These are phyloP conservation scores for Eucalyptus fibrosa DNA, from an alignment of 345 rosid species.

Conservation along the genomic window DNA sequence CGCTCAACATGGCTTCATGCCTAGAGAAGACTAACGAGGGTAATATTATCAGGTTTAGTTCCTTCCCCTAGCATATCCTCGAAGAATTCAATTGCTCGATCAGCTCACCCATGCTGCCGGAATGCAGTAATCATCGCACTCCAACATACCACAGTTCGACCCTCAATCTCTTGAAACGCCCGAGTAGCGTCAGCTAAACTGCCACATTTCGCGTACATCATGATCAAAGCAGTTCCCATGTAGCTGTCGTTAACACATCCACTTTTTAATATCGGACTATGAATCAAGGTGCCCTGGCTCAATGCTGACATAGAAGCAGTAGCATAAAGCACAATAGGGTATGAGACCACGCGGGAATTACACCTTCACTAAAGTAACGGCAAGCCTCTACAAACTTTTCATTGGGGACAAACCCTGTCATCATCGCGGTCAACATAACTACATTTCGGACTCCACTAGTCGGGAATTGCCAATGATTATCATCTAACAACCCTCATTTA, in stretches of 20 bases:
- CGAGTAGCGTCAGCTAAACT: slow-evolving; percentile 6
- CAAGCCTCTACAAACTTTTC: slow-evolving; percentile 11
- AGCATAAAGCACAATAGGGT: slow-evolving; percentile 18
- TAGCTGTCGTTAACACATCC: slow-evolving; percentile 7
- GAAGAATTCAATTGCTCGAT: slow-evolving; percentile 10
- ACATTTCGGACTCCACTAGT: slow-evolving; percentile 1
- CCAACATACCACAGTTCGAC: slow-evolving; percentile 22
- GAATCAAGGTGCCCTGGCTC: slow-evolving; percentile 16
- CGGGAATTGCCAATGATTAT: slow-evolving; percentile 8
- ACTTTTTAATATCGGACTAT: slow-evolving; percentile 13
- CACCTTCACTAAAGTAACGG: slow-evolving; percentile 14
- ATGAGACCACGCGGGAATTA: slow-evolving; percentile 17
- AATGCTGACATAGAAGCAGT: slow-evolving; percentile 14
- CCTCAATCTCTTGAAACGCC: slow-evolving; percentile 16
- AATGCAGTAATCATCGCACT: slow-evolving; percentile 26
- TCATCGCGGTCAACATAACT: slow-evolving; percentile 15
- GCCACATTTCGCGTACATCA: slow-evolving; percentile 25
- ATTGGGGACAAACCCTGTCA: slow-evolving; percentile 10
- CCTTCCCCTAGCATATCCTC: slow-evolving; percentile 19
- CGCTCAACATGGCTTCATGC: slow-evolving; percentile 24
- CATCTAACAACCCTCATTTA: slow-evolving; percentile 8
- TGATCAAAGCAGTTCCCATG: slow-evolving; percentile 14
- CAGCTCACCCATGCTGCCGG: slow-evolving; percentile 25
- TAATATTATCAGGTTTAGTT: slow-evolving; percentile 15
- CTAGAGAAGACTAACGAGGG: slow-evolving; percentile 18